Base-by-base conservation (phyloP, 257 asterid species). In the Dorcoceras hygrometricum region DNA sequence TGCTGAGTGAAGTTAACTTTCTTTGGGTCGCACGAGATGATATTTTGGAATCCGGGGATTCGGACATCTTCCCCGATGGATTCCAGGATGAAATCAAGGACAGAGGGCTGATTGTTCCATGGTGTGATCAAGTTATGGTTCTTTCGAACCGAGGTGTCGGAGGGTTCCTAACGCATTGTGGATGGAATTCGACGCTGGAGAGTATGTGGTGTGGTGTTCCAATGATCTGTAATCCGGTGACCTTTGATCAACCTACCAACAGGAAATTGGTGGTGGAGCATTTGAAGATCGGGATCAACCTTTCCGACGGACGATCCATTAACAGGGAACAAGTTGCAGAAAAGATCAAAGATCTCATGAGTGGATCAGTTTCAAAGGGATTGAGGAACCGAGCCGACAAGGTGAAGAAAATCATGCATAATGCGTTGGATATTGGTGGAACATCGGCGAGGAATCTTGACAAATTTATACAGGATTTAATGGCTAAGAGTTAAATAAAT, bases 181-280 rank as follows among this genome's bases (percentile, higher is more conserved):
- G 93, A 14, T 86, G 93, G 86, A 86, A 84, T 29, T 83, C 94
- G 4, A 48, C 62, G 0, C 9, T 86, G 57, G 88, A 83, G 39
- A 80, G 88, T 31, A 75, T 81, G 50, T 86, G 88, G 82, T 81
- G 82, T 20, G 75, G 80, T 0, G 68, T 76, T n/a, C 88, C 89
- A 9, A 77, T 81, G 83, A 55, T 75, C 10, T 81, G 86, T 46
- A 78, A 65, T 25, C 83, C 81, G 0, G 6, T 81, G 2, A 0
- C 36, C 5, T 71, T 32, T 3, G 86, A 81, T 22, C 86, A 81
- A 54, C 69, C 64, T 2, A 76, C 86, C 0, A 69, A 56, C 22
- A 51, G 80, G 29, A 81, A 76, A 12, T 9, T 76, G 46, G 82
- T 78, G 59, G 84, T 81, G 0, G 75, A 71, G 7, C 79, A 75